Base-by-base conservation (phyloP, 2,329 filamentous ascomycete species). In the Diaporthe sp. region DNA sequence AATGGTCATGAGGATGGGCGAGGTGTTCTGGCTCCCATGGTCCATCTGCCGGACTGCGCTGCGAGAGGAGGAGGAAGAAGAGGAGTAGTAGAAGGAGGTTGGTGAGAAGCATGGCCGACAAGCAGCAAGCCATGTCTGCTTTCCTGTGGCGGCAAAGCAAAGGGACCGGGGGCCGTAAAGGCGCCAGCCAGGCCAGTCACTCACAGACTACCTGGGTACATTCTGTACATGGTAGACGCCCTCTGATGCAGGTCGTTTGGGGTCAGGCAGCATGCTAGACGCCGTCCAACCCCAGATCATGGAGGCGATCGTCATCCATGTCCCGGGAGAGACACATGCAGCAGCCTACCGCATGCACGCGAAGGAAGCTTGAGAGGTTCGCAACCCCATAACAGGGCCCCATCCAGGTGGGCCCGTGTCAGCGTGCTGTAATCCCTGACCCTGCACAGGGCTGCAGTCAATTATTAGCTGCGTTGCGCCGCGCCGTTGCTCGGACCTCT, bases 311-410 rank as follows among this genome's bases (percentile, higher is more conserved):
- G 55, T 61, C 70, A 49, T 61, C 70, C 70, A 72, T 61, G 70
- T 72, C 61, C 70, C 55, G 70, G 53, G 34, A 58, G 12, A 57
- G 55, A 37, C 20, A 61, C 70, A 72, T 51, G 70, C 70, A 60
- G 55, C 70, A 72, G 57, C 63, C 63, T 68, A 68, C 63, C 2
- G 42, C n/a, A 61, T 51, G 57, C 55, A 72, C 28, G 57, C 70
- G 55, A 72, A 60, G 70, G 55, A 72, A 72, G 57, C 58, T 51
- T 61, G 70, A 71, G 42, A 51, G 68, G 68, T 58, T 57, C 68
- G 53, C 68, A 49, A 44, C 55, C 44, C 28, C 42, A 51, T 51
- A 39, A 22, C 44, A 49, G 42, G 58, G 44, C 70, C 10, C 55
- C 70, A 37, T 51, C 37, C 42, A 63, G 44, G 55, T 61, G 57